Evolutionary conservation across 352 stramenopile species (phyloP).

Genomic region (Phytophthora pini): DNA sequence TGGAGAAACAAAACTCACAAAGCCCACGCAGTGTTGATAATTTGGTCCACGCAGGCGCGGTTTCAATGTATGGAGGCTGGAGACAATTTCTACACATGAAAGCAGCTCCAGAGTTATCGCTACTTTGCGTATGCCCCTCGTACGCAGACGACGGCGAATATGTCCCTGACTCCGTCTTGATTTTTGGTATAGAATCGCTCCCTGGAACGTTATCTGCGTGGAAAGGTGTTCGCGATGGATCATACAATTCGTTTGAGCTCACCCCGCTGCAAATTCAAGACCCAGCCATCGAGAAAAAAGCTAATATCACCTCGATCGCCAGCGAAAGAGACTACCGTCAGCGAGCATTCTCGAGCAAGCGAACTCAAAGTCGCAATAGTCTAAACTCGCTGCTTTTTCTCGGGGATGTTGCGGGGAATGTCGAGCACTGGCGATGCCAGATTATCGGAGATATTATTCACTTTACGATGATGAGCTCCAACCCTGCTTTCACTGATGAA

Average conservation of each 20-base stretch:
- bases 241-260: slow-evolving; percentile 55
- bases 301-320: slow-evolving; percentile 77
- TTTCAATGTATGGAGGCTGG: slow-evolving; percentile 85
- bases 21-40: slow-evolving; percentile 35
- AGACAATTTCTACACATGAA: slow-evolving; percentile 47
- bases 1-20: slow-evolving; percentile 37
- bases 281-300: slow-evolving; percentile 48
- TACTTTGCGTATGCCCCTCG: slow-evolving; percentile 73
- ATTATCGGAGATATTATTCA: slow-evolving; percentile 53
- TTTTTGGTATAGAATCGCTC: slow-evolving; percentile 66
- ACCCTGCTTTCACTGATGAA: slow-evolving; percentile 15
- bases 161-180: slow-evolving; percentile 65
- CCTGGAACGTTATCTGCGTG: slow-evolving; percentile 66
- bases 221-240: slow-evolving; percentile 57
- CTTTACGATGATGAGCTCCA: slow-evolving; percentile 81
- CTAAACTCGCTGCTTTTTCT: slow-evolving; percentile 85
- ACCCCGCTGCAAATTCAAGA: slow-evolving; percentile 59
- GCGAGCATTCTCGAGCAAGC: slow-evolving; percentile 71
- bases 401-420: slow-evolving; percentile 53
- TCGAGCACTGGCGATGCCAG: slow-evolving; percentile 85
- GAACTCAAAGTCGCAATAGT: slow-evolving; percentile 32
- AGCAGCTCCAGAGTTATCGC: slow-evolving; percentile 37
- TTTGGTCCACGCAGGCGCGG: slow-evolving; percentile 63
- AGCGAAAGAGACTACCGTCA: slow-evolving; percentile 84
- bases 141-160: slow-evolving; percentile 85